These are phyloP conservation scores for Talaromyces proteolyticus DNA, from an alignment of 495 filamentous ascomycete species.

Conservation along the genomic window DNA sequence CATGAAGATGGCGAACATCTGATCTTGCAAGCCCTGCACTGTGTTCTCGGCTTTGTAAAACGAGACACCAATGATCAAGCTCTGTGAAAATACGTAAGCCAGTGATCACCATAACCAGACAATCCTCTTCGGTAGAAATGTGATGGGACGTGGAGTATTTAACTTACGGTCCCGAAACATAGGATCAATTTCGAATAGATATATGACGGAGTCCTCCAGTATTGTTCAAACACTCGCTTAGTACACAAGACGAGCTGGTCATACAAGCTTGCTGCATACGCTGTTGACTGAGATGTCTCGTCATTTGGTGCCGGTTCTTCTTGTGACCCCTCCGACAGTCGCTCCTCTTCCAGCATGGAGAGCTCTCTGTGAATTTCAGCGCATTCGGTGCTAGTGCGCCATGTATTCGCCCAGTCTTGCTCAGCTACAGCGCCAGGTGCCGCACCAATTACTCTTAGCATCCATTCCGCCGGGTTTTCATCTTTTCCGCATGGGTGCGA, in stretches of 20 bases:
- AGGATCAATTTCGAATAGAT: constrained; percentile 19
- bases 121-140: too few relatives aligned
- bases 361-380: constrained; percentile 57
- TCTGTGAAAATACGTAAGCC: constrained; percentile 1
- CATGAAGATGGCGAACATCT: constrained; percentile 11
- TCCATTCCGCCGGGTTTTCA: constrained; percentile 86
- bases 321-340: constrained; percentile 36
- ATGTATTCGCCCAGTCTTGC: constrained; percentile 70
- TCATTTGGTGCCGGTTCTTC: neutral
- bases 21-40: constrained; percentile 9
- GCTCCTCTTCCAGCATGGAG: constrained; percentile 64
- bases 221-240: constrained; percentile 39
- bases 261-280: neutral
- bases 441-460: constrained; percentile 67
- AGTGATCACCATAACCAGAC: too few relatives aligned
- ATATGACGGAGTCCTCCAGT: constrained; percentile 49
- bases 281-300: neutral
- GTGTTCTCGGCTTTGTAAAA: constrained; percentile 12
- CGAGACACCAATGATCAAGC: constrained; percentile 14
- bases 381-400: constrained; percentile 67
- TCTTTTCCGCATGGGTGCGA: constrained; percentile 58
- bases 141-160: neutral
- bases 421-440: constrained; percentile 55
- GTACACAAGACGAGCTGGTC: neutral
- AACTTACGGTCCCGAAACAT: neutral